Conservation (phyloP, 495 filamentous ascomycete genomes). For the Polyplosphaeria fusca region DNA sequence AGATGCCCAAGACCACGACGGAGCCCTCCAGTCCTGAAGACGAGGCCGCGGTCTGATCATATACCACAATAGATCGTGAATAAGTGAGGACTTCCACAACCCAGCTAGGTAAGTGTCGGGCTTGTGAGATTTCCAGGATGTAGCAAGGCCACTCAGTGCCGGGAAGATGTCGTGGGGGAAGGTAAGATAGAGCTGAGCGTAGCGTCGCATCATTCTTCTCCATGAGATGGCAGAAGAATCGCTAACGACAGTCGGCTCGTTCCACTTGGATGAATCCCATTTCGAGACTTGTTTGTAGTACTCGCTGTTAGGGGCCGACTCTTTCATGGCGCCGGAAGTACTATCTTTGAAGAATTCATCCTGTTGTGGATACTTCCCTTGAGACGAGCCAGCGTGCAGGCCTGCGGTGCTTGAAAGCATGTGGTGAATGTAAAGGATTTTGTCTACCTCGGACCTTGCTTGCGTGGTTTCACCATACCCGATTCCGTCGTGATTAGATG, state of each 20-base stretch:
- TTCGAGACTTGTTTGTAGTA: too few relatives aligned
- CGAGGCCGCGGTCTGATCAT: background rate
- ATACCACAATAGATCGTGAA: background rate
- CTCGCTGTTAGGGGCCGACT: too few relatives aligned
- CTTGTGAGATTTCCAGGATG: background rate
- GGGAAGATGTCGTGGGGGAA: background rate
- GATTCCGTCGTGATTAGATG: background rate
- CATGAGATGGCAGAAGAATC: background rate
- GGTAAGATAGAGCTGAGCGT: background rate
- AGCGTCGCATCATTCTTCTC: background rate
- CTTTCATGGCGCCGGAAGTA: too few relatives aligned
- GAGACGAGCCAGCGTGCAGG: too few relatives aligned
- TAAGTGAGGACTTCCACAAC: background rate
- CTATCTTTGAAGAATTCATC: too few relatives aligned
- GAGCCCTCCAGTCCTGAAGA: background rate
- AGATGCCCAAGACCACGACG: slow-evolving; percentile 2
- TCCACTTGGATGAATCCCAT: too few relatives aligned
- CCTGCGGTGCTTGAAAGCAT: too few relatives aligned
- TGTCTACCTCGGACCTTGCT: background rate
- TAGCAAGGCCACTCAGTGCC: background rate
- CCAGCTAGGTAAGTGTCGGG: background rate
- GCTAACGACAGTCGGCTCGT: background rate
- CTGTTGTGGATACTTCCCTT: too few relatives aligned
- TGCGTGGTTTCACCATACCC: too few relatives aligned
- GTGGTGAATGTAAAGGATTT: too few relatives aligned